Conservation (phyloP, 768 basidiomycete species). For the Pleurotus eryngii region DNA sequence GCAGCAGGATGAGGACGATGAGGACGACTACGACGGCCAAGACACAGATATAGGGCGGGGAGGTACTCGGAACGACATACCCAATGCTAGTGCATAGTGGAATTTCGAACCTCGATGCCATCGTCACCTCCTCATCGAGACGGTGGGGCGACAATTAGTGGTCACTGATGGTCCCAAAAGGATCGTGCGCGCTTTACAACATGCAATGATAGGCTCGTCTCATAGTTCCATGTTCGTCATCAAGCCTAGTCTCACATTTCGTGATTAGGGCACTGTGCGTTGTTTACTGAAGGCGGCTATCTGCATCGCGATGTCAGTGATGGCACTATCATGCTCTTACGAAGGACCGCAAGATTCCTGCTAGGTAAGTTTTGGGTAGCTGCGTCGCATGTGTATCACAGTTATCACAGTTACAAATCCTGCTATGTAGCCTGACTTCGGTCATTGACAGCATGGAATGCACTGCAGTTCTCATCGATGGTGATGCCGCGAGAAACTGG, state of each 20-base stretch:
- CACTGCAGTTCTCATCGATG: too few species aligned
- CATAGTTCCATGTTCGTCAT: background rate
- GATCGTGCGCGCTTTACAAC: background rate
- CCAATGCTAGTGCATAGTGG: too few species aligned
- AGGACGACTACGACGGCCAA: background rate
- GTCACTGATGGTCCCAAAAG: background rate
- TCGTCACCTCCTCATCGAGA: background rate
- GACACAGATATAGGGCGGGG: too few species aligned
- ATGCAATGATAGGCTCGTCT: background rate
- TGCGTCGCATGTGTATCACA: too few species aligned
- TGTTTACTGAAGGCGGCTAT: background rate
- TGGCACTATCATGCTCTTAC: conserved; percentile 2
- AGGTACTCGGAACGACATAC: too few species aligned
- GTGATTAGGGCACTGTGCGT: background rate
- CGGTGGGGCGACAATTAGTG: background rate
- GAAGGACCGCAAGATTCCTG: background rate
- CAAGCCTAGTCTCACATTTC: background rate
- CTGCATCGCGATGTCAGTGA: conserved; percentile 9
- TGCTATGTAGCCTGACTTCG: too few species aligned
- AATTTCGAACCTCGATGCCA: background rate
- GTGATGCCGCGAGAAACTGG: too few species aligned
- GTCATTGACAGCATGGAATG: too few species aligned
- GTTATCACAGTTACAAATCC: too few species aligned
- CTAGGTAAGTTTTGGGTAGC: background rate
- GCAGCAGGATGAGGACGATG: background rate